Base-by-base conservation (phyloP, 805 yeast species). In the Geotrichum ghanense region DNA sequence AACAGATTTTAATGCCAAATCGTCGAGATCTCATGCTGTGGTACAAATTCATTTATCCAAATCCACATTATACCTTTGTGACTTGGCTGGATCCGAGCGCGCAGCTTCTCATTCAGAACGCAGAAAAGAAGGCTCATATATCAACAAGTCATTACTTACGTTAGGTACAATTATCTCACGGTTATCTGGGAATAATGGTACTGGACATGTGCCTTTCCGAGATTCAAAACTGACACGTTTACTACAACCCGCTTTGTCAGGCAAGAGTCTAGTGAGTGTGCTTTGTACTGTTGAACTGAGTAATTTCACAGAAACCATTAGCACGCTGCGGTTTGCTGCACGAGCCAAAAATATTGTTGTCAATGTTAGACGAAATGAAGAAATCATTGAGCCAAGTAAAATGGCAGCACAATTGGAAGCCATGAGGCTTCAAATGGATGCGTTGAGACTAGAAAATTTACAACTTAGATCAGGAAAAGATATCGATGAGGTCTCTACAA, bases 41-140 rank as follows among this genome's bases (percentile, higher is more conserved):
- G 77, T 90, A 5, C 79, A 84, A 60, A 71, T 92, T 19, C 69
- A 78, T 48, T 59, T 90, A 16, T 67, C 68, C 34, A 43, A 51
- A n/a, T 25, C 22, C 3, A 79, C 87, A 0, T 74, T 90, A 25
- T 85, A 90, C 26, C 70, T 90, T 47, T 90, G 97, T 68, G 98
- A 90, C 65, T 73, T 90, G 57, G 98, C 98, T 0, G 98, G 98
- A 23, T 83, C 95, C n/a, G 98, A 90, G 64, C 74, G 83, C 45
- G 95, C 94, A 0, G 77, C 81, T 2, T 66, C 76, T 9, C 80
- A 81, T 56, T 64, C 70, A 1, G 96, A 86, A 58, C 73, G 97
- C 56, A 70, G 97, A 47, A 86, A 88, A 62, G 98, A 90, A 67
- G 98, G 97, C 20, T 76, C 96, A 0, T 92, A 72, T 59, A 90